A percentile compares a stretch with the other conserved stretches of the same genome.
These are phyloP conservation scores for Annulohypoxylon bovei DNA, from an alignment of 495 filamentous ascomycete species.

Conservation along the genomic window DNA sequence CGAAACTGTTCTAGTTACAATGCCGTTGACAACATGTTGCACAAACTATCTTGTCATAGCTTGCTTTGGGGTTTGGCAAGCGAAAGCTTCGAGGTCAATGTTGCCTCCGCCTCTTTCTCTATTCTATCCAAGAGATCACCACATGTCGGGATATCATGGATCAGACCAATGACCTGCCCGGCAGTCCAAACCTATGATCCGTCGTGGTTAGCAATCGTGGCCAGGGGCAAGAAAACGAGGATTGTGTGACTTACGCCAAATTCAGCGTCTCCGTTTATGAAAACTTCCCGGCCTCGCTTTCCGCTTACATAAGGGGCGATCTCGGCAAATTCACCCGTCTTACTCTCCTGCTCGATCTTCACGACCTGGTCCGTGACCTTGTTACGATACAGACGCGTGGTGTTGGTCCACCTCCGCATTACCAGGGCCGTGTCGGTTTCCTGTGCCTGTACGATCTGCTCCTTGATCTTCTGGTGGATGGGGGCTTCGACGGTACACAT, in stretches of 20 bases:
- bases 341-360: conserved; percentile 85
- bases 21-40: not conserved
- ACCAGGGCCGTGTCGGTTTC: conserved; percentile 93
- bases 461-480: conserved; percentile 92
- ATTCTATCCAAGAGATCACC: conserved; percentile 64
- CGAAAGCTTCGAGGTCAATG: conserved; percentile 55
- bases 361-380: conserved; percentile 83
- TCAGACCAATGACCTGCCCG: conserved; percentile 72
- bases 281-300: conserved; percentile 90
- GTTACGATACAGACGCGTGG: conserved; percentile 86
- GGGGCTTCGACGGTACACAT: conserved; percentile 94
- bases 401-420: conserved; percentile 92
- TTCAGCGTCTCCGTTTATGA: conserved; percentile 89
- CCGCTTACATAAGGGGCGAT: conserved; percentile 91
- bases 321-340: conserved; percentile 88
- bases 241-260: conserved; percentile 74
- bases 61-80: conserved; percentile 54
- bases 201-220: not conserved
- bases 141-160: conserved; percentile 72
- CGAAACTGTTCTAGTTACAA: not conserved
- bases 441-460: conserved; percentile 85
- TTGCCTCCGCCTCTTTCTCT: conserved; percentile 68
- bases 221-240: conserved; percentile 5
- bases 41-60: conserved; percentile 45
- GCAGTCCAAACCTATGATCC: conserved; percentile 67